Base-by-base conservation (phyloP, 768 basidiomycete genomes). In the Xerocomellus intermedius region DNA sequence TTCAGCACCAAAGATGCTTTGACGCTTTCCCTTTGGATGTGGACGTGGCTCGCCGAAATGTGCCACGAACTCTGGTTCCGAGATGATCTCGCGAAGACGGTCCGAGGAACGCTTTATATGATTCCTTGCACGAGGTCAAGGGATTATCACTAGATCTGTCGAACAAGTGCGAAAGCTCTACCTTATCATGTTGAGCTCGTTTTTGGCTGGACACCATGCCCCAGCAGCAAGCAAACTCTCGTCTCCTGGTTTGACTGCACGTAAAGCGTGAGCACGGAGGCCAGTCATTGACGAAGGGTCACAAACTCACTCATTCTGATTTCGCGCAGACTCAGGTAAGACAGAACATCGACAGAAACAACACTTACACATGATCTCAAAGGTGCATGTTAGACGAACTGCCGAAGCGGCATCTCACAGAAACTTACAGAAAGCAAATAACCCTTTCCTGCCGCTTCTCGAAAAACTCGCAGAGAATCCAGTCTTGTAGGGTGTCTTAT, bases 401-500 rank as follows among this genome's bases (percentile, higher is more conserved):
- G 22, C 17, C 8, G 0, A 38, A 48, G 14, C 17, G 26, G 28
- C 7, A 13, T 28, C 17, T 4, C 4, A 17, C 12, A 35, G 32
- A 48, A 14, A 79, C 89, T 74, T 68, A 91, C 94, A 95, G 17
- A 77, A 79, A 21, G 94, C 94, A 69, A 92, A 98, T 13, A 87
- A 82, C 0, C 95, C 93, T 65, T 98, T 98, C 39, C 90, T 75
- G 3, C 96, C 96, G 28, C 89, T 89, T 44, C 97, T 78, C 4
- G 93, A 94, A 61, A 95, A 91, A 50, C 86, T 88, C 0, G 91
- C 89, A 0, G 88, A 87, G 32, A 98, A 79, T 10, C 79, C 78
- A 7, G 71, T 81, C 73, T 98, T 98, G 76, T 99, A 99, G 0
- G 96, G 96, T 5, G 96, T 99, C 74, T 94, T 95, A 68, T 94